A percentile compares a stretch with the other conserved stretches of the same genome.
Evolutionary conservation across 495 filamentous ascomycete species (phyloP).

Genomic region (Saxophila tyrrhenica): DNA sequence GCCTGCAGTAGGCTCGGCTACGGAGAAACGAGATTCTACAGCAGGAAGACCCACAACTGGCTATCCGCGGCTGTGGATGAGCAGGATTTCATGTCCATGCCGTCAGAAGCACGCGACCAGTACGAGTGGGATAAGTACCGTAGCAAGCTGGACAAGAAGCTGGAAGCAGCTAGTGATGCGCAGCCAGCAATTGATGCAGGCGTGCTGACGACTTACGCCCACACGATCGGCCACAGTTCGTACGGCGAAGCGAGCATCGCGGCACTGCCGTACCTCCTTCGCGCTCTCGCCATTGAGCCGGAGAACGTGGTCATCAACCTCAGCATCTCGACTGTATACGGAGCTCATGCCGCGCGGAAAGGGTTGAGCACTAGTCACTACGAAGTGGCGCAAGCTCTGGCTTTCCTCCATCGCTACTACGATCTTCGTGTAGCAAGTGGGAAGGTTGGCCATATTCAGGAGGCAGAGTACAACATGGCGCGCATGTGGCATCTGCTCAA

Average conservation of each 20-base stretch:
- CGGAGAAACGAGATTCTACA: constrained; percentile 41
- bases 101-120: constrained; percentile 21
- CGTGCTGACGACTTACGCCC: constrained; percentile 75
- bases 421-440: constrained; percentile 35
- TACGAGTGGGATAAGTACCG: constrained; percentile 11
- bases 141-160: constrained; percentile 1
- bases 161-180: neutral
- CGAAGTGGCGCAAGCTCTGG: constrained; percentile 68
- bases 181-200: constrained; percentile 51
- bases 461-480: constrained; percentile 84
- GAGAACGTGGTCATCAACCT: constrained; percentile 68
- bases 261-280: constrained; percentile 73
- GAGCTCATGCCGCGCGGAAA: constrained; percentile 77
- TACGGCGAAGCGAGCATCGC: constrained; percentile 64
- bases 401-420: constrained; percentile 72
- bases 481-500: constrained; percentile 73
- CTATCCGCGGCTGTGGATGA: constrained; percentile 82
- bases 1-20: constrained; percentile 56
- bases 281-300: constrained; percentile 69
- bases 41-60: constrained; percentile 65
- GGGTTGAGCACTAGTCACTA: constrained; percentile 83
- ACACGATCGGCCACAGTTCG: constrained; percentile 62
- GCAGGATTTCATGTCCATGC: constrained; percentile 55
- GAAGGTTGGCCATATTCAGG: constrained; percentile 47
- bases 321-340: constrained; percentile 58